These are phyloP conservation scores for Suillus variegatus DNA, from an alignment of 768 basidiomycete genomes.

Conservation along the genomic window DNA sequence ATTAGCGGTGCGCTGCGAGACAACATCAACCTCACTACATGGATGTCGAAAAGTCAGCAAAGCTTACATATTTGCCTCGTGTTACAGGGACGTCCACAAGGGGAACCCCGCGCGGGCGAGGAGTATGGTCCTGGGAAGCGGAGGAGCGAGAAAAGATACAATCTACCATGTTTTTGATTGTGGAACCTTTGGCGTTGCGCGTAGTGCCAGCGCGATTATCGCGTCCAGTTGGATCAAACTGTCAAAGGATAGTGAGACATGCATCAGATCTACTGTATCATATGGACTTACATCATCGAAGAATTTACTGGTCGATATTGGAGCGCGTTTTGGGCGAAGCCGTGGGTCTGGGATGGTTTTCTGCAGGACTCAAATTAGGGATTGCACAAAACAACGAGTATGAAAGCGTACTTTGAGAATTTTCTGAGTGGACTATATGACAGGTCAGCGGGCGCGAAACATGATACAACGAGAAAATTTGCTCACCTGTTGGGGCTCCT, in stretches of 20 bases:
- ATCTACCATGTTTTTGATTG: background rate
- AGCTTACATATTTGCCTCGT: background rate
- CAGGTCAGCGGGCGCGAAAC: background rate
- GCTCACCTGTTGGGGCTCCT: background rate
- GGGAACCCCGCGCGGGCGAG: background rate
- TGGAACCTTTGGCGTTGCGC: background rate
- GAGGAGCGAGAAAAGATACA: background rate
- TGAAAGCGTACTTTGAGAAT: background rate
- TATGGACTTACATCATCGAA: background rate
- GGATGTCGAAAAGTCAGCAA: background rate
- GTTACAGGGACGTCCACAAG: background rate
- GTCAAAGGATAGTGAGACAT: background rate
- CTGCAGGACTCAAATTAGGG: background rate
- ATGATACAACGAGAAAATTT: background rate
- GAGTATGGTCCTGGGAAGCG: background rate
- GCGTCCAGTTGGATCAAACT: background rate
- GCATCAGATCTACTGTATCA: background rate
- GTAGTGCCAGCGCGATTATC: background rate
- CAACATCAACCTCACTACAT: no score
- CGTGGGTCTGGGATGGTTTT: background rate
- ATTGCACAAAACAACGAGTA: background rate
- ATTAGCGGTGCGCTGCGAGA: background rate
- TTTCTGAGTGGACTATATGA: background rate
- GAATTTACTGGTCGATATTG: background rate
- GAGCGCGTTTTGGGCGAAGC: background rate